Evolutionary conservation across 768 basidiomycete species (phyloP).

Genomic region (Pholiota microspora): DNA sequence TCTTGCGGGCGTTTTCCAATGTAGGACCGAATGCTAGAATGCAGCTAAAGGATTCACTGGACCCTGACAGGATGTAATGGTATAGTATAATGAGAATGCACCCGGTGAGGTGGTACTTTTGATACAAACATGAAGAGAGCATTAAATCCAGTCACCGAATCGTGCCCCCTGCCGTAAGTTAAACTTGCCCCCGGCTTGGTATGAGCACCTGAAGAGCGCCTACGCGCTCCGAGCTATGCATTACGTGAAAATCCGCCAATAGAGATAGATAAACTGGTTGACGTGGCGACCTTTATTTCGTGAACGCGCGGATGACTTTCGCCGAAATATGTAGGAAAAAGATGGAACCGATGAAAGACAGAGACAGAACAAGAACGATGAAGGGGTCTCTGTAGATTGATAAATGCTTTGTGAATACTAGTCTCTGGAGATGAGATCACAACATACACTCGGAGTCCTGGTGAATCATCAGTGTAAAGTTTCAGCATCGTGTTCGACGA

Average conservation of each 20-base stretch:
- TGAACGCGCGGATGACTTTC: constrained; percentile 88
- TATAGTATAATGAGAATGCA: constrained; percentile 30
- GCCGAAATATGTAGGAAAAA: constrained; percentile 99
- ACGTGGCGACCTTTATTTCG: constrained; percentile 52
- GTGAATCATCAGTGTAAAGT: constrained; percentile 97
- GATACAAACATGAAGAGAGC: constrained; percentile 29
- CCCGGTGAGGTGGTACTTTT: constrained; percentile 32
- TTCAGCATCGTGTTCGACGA: constrained; percentile 98
- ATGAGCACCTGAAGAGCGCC: not conserved
- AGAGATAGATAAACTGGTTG: not conserved
- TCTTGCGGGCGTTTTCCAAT: no score
- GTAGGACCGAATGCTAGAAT: not conserved
- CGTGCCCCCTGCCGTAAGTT: constrained; percentile 16
- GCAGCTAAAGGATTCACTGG: not conserved
- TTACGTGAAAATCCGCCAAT: not conserved
- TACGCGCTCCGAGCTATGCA: not conserved
- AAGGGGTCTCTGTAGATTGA: constrained; percentile 75
- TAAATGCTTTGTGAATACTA: not conserved
- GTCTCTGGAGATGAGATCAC: constrained; percentile 2
- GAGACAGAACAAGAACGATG: constrained; percentile 92
- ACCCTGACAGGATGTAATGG: constrained; percentile 14
- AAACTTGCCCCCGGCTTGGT: not conserved
- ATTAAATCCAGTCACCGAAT: constrained; percentile 18
- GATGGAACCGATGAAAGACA: constrained; percentile 96
- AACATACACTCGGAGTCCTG: constrained; percentile 94